Percentiles rank a stretch among this genome's conserved stretches.
Evolutionary conservation across 495 filamentous ascomycete genomes (phyloP).

Genomic region (Xylaria cubensis): DNA sequence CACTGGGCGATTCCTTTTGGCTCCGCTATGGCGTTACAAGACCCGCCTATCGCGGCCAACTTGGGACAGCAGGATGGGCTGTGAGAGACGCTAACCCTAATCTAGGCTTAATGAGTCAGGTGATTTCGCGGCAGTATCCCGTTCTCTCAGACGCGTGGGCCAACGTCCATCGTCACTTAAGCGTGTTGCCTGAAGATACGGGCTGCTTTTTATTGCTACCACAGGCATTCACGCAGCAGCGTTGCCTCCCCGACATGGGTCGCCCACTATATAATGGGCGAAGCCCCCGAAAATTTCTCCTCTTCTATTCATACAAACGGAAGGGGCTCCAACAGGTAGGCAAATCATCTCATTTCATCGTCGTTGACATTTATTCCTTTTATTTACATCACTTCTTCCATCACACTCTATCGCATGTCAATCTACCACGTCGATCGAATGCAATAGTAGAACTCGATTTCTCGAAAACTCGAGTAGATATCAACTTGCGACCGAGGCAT

Average conservation of each 20-base stretch:
- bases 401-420: slow-evolving; percentile 11
- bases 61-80: slow-evolving; percentile 18
- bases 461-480: background rate
- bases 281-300: slow-evolving; percentile 31
- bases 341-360: slow-evolving; percentile 14
- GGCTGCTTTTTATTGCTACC: slow-evolving; percentile 22
- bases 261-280: slow-evolving; percentile 39
- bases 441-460: slow-evolving; percentile 3
- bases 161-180: slow-evolving; percentile 40
- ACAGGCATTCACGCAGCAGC: slow-evolving; percentile 29
- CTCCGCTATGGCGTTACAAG: background rate
- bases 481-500: slow-evolving; percentile 21
- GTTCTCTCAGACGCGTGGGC: slow-evolving; percentile 40
- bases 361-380: slow-evolving; percentile 1
- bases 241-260: slow-evolving; percentile 37
- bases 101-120: slow-evolving; percentile 39
- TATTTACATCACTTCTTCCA: slow-evolving; percentile 8
- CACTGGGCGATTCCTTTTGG: slow-evolving; percentile 1
- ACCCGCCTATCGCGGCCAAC: slow-evolving; percentile 20
- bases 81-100: slow-evolving; percentile 31
- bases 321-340: slow-evolving; percentile 22
- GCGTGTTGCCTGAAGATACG: slow-evolving; percentile 41
- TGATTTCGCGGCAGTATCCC: slow-evolving; percentile 41
- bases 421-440: background rate
- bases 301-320: slow-evolving; percentile 17